Evolutionary conservation across 306 rosid species (phyloP), one percentile per base, ranked within the genome.

Genomic region (Alnus rubra): DNA sequence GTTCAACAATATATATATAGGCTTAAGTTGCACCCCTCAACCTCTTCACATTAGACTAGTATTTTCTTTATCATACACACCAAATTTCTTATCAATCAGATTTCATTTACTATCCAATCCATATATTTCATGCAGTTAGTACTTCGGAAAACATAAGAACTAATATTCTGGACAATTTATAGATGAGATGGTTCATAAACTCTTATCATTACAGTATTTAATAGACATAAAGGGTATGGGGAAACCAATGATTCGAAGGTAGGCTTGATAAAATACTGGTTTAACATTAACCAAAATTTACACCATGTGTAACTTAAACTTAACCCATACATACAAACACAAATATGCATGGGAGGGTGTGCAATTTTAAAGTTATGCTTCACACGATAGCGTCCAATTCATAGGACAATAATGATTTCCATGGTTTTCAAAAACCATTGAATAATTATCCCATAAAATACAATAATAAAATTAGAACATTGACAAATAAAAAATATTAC

Each of bases 321-420:
- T 45, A 45, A 5, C 49, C 49, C 49, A 50, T 50, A 13, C 3
- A 50, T 50, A 50, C 16, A 50, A 16, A 50, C 16, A 50, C 16
- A 50, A 50, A 50, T 50, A 50, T 50, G 54, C 1, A 2, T 2
- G 15, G 15, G 52, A 42, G 58, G 60, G 55, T n/a, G n/a, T 52
- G 55, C n/a, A 79, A 33, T 1, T 33, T 33, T 33, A 33, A 33
- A 33, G 1, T 33, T 33, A 33, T 33, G 37, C 9, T 45, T 35
- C 42, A 45, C 7, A 53, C 58, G 77, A 59, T 7, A 51, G 51
- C 44, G 44, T 60, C 78, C 75, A 58, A 78, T 28, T 56, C 51
- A 47, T 54, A 9, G 1, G 23, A 19, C 30, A 31, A 71, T 13
- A 74, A 14, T 49, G 12, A 64, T 9, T 9, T 39, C 13, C 9